Evolutionary conservation across 306 rosid genomes (phyloP), one percentile per base, ranked within the genome.

Genomic region (Ormosia semicastrata): DNA sequence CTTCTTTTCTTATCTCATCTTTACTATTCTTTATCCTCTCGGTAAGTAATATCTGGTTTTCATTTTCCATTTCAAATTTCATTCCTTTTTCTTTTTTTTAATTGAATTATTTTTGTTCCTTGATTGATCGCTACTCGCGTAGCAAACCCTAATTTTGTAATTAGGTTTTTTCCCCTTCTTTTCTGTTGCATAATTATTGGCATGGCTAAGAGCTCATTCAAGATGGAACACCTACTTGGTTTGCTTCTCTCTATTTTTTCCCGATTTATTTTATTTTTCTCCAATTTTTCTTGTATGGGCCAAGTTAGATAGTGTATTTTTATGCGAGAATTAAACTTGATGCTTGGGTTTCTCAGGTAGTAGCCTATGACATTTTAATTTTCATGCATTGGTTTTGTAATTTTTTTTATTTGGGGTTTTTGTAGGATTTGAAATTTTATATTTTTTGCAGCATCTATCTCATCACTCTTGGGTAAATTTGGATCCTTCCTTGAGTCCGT

Each of bases 401-500:
- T 56, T 76, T 81, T 24, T 77, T 2, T 5, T 30, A 5, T 32
- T 3, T 14, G 67, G 66, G 44, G 41, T 33, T 49, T 41, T 33
- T 9, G 30, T 32, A 7, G 54, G 43, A 10, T 72, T 18, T 59
- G 58, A 52, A 74, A 62, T 0, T 73, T 44, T 74, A 3, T 54
- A 59, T 30, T 18, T 56, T 71, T 78, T 72, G 18, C 24, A 24
- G 98, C 97, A 85, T 94, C 98, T 36, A 91, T 91, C 86, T 92
- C 97, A 1, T 94, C 97, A 7, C 89, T 94, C 29, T 63, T 94
- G 82, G 98, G 98, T 77, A 94, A 94, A 65, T 91, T 94, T 37
- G 98, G 97, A 78, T 90, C 98, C 41, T 92, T 94, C 80, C 97
- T 97, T 0, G 98, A 93, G 90, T 88, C 97, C 2, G 97, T 93